phyloP scores from a whole-genome alignment of 768 basidiomycete genomes.

The Sporobolomyces pararoseus region DNA sequence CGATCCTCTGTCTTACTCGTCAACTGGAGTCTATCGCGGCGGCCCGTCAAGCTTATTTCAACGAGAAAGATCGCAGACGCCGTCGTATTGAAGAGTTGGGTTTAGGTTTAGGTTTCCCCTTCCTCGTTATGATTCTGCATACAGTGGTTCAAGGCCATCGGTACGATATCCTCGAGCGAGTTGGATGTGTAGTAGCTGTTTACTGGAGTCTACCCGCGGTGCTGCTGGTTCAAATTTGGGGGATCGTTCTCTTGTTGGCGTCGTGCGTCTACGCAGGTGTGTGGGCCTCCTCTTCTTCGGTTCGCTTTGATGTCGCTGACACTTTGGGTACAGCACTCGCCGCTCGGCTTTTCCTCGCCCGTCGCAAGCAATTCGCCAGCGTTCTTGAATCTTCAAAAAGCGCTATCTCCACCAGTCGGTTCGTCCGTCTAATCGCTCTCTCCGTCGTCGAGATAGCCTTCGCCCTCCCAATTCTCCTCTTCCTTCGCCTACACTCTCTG shows the following conservation, averaged over 20 bases:
- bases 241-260: constrained; percentile 6
- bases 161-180: constrained; percentile 20
- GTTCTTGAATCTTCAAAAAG: constrained; percentile 23
- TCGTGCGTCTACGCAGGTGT: constrained; percentile 19
- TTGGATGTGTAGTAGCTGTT: constrained; percentile 8
- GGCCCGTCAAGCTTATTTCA: constrained; percentile 21
- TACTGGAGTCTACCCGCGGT: constrained; percentile 27
- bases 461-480: constrained; percentile 13
- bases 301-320: too few species aligned
- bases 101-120: constrained; percentile 41
- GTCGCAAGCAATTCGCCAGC: constrained; percentile 15
- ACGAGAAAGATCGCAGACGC: constrained; percentile 43
- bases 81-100: constrained; percentile 58
- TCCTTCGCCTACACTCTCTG: neutral
- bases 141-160: constrained; percentile 31
- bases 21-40: constrained; percentile 32
- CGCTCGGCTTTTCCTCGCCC: constrained; percentile 13
- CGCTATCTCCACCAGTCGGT: constrained; percentile 23
- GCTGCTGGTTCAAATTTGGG: constrained; percentile 20
- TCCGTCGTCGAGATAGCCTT: constrained; percentile 3
- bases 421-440: constrained; percentile 23
- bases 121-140: constrained; percentile 20
- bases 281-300: neutral
- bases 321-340: constrained; percentile 6
- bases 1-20: constrained; percentile 17